Base-by-base conservation (phyloP, 2,329 filamentous ascomycete species). In the Calycina herbarum region DNA sequence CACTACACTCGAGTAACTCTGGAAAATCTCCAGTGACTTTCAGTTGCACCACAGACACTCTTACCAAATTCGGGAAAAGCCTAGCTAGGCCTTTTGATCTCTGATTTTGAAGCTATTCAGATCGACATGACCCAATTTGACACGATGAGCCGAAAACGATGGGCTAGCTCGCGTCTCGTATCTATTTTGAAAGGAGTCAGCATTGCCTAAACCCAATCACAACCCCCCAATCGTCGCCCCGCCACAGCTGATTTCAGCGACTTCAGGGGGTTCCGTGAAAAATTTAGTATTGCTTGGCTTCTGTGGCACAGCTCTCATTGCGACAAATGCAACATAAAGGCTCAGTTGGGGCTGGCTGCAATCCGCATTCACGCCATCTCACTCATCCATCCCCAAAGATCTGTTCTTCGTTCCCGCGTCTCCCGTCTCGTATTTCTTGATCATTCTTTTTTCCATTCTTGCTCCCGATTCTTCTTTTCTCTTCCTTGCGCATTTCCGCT, bases 311-410 rank as follows among this genome's bases (percentile, higher is more conserved):
- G 40, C 20, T 54, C 48, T 54, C 10, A 54, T 54, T 48, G 27
- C 58, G 38, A 35, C 8, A 60, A 45, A 60, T 54, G 48, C 48
- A 24, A 54, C 48, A 54, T 54, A 54, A 54, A 54, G 48, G 48
- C 48, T 54, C 20, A 54, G 48, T 24, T 54, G 48, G 48, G 48
- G 11, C 48, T 54, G 48, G 5, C 42, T 45, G 42, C 17, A 17
- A 45, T 45, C 35, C 58, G 35, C 58, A 20, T 38, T 38, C 57
- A 60, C 35, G 27, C 35, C 58, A 60, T 24, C 48, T 13, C n/a
- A 20, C 20, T 51, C 45, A 24, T 24, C n/a, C 45, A 20, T 20
- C n/a, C 5, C 15, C 42, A 48, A 54, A 51, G 11, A 3, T 24
- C 48, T 27, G 20, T 48, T 48, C 42, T 45, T 24, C n/a, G 3